Evolutionary conservation across 2,329 filamentous ascomycete genomes (phyloP), one percentile per base, ranked within the genome.

Genomic region (Sporothrix mexicana): DNA sequence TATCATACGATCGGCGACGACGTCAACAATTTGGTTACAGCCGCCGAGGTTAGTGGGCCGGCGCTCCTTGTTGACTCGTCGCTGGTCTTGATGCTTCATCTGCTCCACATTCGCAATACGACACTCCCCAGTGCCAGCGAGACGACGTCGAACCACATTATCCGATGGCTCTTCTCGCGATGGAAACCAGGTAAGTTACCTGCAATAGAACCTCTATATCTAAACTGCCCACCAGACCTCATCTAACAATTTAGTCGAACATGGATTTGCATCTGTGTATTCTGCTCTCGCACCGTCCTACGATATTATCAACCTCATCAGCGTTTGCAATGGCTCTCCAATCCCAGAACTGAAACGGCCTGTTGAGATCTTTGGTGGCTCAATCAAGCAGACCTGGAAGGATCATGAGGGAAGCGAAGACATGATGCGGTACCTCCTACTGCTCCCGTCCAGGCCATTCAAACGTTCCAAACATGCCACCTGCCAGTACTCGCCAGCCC

Each of bases 1-100:
- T 92, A 92, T 77, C 86, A 90, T 62, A 84, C 87, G 41, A 84
- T 95, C 17, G 88, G 89, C 2, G 90, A 93, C 73, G 90, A 91
- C 41, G 84, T 93, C 68, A 92, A 92, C 76, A 88, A 87, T 71
- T 91, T 97, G 73, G 85, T 97, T 12, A 88, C 90, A 5, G 91
- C 91, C 25, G 90, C 93, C 62, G 95, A 97, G 77, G 85, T 95
- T 49, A 95, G 91, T 79, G 95, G 95, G 0, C 95, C 96, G 8
- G 89, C 90, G 1, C 80, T 90, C 23, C 83, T 97, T 20, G 91
- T 91, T n/a, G 96, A 98, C 79, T 90, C 94, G 0, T 92, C 93
- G 2, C 84, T 95, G 20, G 84, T 86, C 2, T 80, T 99, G 55
- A 93, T 97, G 88, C 84, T 87, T 17, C 87, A 88, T 71, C 80